Evolutionary conservation across 2,329 filamentous ascomycete species (phyloP), one percentile per base, ranked within the genome.

Genomic region (Epichloe scottii): DNA sequence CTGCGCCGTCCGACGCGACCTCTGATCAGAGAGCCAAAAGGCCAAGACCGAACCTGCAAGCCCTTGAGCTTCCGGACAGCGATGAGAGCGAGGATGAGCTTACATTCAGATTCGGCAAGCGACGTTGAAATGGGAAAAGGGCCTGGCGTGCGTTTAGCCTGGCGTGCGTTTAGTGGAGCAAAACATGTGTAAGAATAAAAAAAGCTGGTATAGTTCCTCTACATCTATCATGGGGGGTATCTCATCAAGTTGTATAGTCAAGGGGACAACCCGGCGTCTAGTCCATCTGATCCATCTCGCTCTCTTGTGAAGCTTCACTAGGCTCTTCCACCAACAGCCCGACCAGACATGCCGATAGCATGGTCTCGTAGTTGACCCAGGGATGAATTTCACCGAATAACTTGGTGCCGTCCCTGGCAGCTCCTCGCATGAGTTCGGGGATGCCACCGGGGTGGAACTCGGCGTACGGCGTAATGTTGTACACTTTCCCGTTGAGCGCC

Each of bases 391-490:
- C 79, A 8, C 75, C 78, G 65, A 85, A 86, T 52, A 86, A 59
- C 61, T 71, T 73, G 2, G 77, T 82, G 37, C 77, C 81, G 61
- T 85, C 82, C 51, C 74, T 69, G 0, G 74, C 82, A 0, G 82
- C 82, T 35, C 73, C 76, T 34, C 79, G 71, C 65, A 85, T 67
- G 55, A 93, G 66, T 68, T 94, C 87, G 4, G 81, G 80, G 59
- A 84, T 79, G 8, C 87, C 93, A 21, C 93, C 93, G 0, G 93
- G 93, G 65, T 98, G 93, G 63, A 89, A 98, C 1, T 86, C 82
- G 37, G 89, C 65, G 63, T 97, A 98, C 0, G 91, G 89, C 0
- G 84, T 85, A 52, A 98, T 84, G 62, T 97, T 97, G 70, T 97
- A 98, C 30, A 97, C 91, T 61, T 87, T 86, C 1, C 91, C 90